A percentile compares a stretch with the other conserved stretches of the same genome.
Evolutionary conservation across 306 rosid species (phyloP).

Genomic region (Rosa rugosa): DNA sequence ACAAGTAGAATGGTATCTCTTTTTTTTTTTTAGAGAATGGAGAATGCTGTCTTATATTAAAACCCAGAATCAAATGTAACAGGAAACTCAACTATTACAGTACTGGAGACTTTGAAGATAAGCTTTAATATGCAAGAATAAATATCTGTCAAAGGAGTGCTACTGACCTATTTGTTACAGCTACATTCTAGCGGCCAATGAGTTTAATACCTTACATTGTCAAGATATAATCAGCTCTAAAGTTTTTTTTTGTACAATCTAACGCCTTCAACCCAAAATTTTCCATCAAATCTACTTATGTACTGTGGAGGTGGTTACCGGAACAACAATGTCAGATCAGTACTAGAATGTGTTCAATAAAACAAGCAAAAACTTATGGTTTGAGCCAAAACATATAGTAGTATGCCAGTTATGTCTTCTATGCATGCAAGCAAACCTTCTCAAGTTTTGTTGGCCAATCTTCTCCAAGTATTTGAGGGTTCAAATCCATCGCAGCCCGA

Average conservation of each 20-base stretch:
- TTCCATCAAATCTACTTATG: conserved; percentile 29
- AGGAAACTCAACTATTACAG: conserved; percentile 1
- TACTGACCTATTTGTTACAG: conserved; percentile 33
- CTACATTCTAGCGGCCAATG: conserved; percentile 32
- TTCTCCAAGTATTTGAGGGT: conserved; percentile 58
- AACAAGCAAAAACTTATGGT: conserved; percentile 23
- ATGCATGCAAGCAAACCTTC: conserved; percentile 42
- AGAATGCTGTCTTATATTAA: neutral
- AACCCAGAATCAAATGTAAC: neutral
- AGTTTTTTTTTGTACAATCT: conserved; percentile 51
- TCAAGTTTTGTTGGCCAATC: conserved; percentile 60
- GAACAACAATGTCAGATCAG: conserved; percentile 31
- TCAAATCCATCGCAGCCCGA: conserved; percentile 55
- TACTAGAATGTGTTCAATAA: conserved; percentile 24
- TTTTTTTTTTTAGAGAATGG: neutral
- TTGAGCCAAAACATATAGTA: conserved; percentile 25
- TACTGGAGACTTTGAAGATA: neutral
- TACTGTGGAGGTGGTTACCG: conserved; percentile 23
- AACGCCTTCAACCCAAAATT: conserved; percentile 37
- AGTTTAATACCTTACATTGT: conserved; percentile 32
- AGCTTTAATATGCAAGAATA: conserved; percentile 32
- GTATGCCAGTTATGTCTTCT: conserved; percentile 33
- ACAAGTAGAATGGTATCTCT: neutral
- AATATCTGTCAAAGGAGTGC: conserved; percentile 27
- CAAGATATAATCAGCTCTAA: conserved; percentile 32